Base-by-base conservation (phyloP, 257 asterid species). In the Asclepias syriaca region DNA sequence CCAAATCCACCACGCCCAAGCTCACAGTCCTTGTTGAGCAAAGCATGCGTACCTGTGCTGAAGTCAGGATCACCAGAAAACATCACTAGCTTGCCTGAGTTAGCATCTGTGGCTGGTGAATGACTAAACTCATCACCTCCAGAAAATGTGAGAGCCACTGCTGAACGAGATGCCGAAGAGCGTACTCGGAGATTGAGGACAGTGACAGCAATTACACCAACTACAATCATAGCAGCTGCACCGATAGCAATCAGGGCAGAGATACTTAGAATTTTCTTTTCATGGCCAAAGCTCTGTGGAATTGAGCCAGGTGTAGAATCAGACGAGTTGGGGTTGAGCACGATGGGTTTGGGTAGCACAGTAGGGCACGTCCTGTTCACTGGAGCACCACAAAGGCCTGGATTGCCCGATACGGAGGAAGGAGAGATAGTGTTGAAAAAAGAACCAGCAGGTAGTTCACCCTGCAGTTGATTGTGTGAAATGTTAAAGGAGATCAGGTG, bases 1-100 rank as follows among this genome's bases (percentile, higher is more conserved):
- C 98, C 97, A 48, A 92, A 92, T 72, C 98, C 98, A 46, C 98
- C 98, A 0, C 93, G 95, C 10, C 98, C 98, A 45, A 92, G 90
- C 67, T 92, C 98, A 68, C 96, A 87, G 72, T 92, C 97, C 84
- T 88, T 92, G 78, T 85, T 88, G 67, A 92, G 97, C 72, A 90
- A 87, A 59, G 93, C 89, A 53, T 87, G 96, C 6, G 98, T 82
- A 37, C 98, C 97, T 1, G 89, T 80, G 74, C 90, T 83, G 71
- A 92, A 90, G 71, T 90, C 90, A 9, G 87, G 95, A 74, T 87
- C 92, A 4, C 97, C 97, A 0, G 95, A 83, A 67, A 92, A 92
- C 98, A 92, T 90, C 74, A 92, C 97, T 1, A 92, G 96, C 82
- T 92, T 92, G 58, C 96, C 98, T 0, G 98, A 92, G 77, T 79